Percentiles rank a stretch among this genome's conserved stretches.
Conservation (phyloP, 1,139 yeast species). For the Debaryomyces subglobosus region DNA sequence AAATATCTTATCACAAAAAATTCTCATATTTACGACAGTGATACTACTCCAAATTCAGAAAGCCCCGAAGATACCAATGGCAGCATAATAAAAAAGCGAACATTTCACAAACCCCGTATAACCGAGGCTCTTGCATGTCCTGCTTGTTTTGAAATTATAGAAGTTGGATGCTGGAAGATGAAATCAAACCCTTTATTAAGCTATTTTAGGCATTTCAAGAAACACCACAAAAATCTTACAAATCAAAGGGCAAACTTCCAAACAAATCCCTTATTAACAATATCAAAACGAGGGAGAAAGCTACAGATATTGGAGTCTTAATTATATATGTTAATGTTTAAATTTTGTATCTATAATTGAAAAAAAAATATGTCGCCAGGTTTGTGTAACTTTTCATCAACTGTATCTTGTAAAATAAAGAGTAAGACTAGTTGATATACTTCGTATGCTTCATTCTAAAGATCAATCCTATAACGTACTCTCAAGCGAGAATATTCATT, state of each 20-base stretch:
- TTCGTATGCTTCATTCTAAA: not conserved
- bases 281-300: constrained; percentile 10
- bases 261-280: constrained; percentile 5
- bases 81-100: constrained; percentile 1
- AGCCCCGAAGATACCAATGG: constrained; percentile 4
- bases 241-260: constrained; percentile 8
- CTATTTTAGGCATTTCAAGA: constrained; percentile 20
- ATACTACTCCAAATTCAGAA: constrained; percentile 6
- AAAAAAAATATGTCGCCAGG: not conserved
- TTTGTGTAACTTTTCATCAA: constrained; percentile 4
- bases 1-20: constrained; percentile 13
- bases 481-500: not conserved
- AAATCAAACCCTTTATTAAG: constrained; percentile 17
- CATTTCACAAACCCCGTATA: constrained; percentile 11
- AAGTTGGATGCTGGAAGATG: constrained; percentile 19
- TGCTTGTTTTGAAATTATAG: constrained; percentile 16
- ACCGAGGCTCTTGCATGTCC: constrained; percentile 18
- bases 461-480: not conserved
- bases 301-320: constrained; percentile 9
- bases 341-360: not conserved
- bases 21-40: not conserved
- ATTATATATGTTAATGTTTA: not conserved
- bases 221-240: constrained; percentile 10
- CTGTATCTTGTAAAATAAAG: not conserved
- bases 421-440: not conserved